Percentiles rank a stretch among this genome's conserved stretches.
phyloP scores from a whole-genome alignment of 139 green algal species.

The Pleodorina starrii region DNA sequence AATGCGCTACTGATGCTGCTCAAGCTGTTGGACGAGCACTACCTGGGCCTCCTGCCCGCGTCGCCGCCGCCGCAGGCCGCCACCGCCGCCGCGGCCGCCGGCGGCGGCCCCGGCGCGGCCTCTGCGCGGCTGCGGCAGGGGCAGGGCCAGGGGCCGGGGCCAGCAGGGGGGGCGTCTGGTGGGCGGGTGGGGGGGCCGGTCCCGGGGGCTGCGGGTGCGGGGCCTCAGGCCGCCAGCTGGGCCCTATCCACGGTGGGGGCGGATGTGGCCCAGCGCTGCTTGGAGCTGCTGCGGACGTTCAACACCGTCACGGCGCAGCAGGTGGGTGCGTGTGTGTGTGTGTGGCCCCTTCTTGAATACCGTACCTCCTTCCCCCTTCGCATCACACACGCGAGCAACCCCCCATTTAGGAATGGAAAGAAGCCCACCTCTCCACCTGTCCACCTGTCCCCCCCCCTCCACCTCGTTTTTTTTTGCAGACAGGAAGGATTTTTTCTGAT shows the following conservation, averaged over 20 bases:
- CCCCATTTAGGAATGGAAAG: too few species aligned
- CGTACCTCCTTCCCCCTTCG: too few species aligned
- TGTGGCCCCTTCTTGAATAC: too few species aligned
- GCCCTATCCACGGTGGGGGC: slow-evolving; percentile 11
- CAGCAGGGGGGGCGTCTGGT: too few species aligned
- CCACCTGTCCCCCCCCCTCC: too few species aligned
- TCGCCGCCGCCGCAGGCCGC: not conserved
- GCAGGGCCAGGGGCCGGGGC: not conserved
- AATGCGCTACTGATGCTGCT: slow-evolving; percentile 80
- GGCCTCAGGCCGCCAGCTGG: not conserved
- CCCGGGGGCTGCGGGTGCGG: too few species aligned
- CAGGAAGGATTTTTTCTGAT: too few species aligned
- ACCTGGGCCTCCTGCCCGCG: slow-evolving; percentile 42
- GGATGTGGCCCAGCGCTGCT: slow-evolving; percentile 35
- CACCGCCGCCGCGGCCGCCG: not conserved
- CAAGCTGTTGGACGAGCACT: slow-evolving; percentile 74
- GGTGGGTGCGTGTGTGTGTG: slow-evolving; percentile 4
- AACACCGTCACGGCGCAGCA: slow-evolving; percentile 37
- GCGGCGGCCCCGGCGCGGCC: not conserved
- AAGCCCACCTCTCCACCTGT: too few species aligned
- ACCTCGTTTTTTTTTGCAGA: too few species aligned
- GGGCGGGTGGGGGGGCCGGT: too few species aligned
- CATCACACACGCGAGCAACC: too few species aligned
- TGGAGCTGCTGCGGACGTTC: slow-evolving; percentile 43
- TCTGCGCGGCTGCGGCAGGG: not conserved